Evolutionary conservation across 129 eudicot species (phyloP), one percentile per base, ranked within the genome.

Genomic region (Centella asiatica): DNA sequence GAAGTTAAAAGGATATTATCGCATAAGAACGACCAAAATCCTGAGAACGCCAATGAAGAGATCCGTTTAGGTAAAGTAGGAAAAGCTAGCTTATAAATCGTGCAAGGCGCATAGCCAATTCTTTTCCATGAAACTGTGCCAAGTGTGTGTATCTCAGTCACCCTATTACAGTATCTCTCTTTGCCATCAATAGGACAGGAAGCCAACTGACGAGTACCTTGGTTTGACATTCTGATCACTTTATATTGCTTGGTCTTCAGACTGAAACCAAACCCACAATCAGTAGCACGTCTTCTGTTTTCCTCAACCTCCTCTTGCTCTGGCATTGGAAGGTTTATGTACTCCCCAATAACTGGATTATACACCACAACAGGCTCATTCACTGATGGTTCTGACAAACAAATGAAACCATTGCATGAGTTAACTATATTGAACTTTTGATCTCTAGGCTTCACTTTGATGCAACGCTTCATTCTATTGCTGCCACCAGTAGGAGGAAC

Each of bases 81-180:
- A 13, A 26, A 52, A 20, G 29, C 7, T 19, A 52, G 11, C n/a
- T 4, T 24, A 26, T 26, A 52, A 20, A 11, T 7, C 12, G 31
- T 20, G 58, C 29, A 8, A 0, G 58, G 58, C 22, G 58, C 58
- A 20, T 5, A 19, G 13, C 58, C 58, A 52, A 19, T 52, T 23
- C 31, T 52, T 52, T 26, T 52, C 58, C 58, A 52, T 52, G 58
- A 52, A 8, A 20, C 2, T 23, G 58, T 52, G 4, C 58, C 58
- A 52, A 52, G 32, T 23, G 58, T 19, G 31, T 52, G 58, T 20
- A 52, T 52, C 58, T 52, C 33, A 52, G 31, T 13, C 58, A 52
- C 27, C 58, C 58, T 52, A 52, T 7, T 52, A 25, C 2, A 20
- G 31, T 22, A 13, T 23, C 5, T 5, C 15, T 52, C 13, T 31